Evolutionary conservation across 805 yeast species (phyloP), one percentile per base, ranked within the genome.

Genomic region (Aciculoconidium aculeatum): DNA sequence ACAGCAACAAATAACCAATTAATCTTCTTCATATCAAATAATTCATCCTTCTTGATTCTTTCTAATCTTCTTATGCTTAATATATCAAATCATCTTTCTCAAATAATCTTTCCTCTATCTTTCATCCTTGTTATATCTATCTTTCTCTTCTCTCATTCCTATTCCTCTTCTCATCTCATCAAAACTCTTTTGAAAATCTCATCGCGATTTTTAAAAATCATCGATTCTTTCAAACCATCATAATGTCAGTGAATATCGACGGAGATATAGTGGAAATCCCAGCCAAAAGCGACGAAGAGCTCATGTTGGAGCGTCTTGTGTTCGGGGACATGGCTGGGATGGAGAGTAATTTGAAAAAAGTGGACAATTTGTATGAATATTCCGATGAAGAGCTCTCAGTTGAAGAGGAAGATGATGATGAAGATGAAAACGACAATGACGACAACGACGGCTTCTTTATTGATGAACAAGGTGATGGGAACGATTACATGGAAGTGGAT

Each of bases 241-340:
- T 17, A 16, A 40, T 37, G 41, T 31, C 33, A 11, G 29, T 29
- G 30, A 39, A 39, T 31, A 23, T 27, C 16, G 35, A 31, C 27
- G 39, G 38, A 15, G 42, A 38, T 15, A 49, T 47, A 14, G 53
- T 56, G 9, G 49, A 34, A 21, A 42, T 70, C 19, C 81, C 86
- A 10, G 81, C 80, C 17, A 90, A 92, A 43, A 94, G 84, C 51
- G 80, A 73, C 29, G 96, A 86, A 51, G 98, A 92, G 55, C 44
- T 78, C 23, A 70, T 61, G 32, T 69, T 92, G 28, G 95, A 88
- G 39, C 82, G 74, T 52, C 66, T 85, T 9, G 95, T 92, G 4
- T 88, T 92, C 58, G 97, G 98, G 10, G 97, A 92, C 51, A 44
- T 68, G 3, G 81, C 75, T 32, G 81, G 90, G 17, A 80, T 82